These are phyloP conservation scores for Parathielavia hyrcaniae DNA, from an alignment of 495 filamentous ascomycete genomes.

Conservation along the genomic window DNA sequence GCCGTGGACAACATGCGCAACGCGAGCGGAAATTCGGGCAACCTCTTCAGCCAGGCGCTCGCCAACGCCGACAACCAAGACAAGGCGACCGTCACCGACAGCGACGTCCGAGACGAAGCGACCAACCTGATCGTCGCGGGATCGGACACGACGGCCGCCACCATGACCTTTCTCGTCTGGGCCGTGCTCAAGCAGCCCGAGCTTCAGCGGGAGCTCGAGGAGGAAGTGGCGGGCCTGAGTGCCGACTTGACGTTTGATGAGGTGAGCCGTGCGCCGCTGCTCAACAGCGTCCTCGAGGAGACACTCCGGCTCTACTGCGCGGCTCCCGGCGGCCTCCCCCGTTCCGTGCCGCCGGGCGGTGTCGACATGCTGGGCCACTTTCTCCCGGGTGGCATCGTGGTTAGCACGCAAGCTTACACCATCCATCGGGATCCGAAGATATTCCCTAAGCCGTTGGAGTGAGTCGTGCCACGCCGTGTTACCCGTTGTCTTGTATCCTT, in stretches of 20 bases:
- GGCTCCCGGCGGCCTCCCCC: background rate
- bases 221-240: background rate
- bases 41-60: background rate
- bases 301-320: background rate
- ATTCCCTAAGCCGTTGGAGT: background rate
- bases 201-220: background rate
- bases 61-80: background rate
- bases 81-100: background rate
- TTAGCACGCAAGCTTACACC: background rate
- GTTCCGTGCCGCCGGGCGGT: background rate
- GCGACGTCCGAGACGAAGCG: background rate
- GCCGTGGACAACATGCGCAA: background rate
- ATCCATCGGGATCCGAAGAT: background rate
- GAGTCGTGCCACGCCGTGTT: background rate
- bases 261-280: background rate
- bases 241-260: background rate
- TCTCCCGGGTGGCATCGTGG: background rate
- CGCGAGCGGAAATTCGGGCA: background rate
- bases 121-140: background rate
- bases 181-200: background rate
- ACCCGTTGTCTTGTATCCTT: background rate
- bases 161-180: background rate
- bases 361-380: background rate
- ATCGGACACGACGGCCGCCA: background rate
- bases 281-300: conserved; percentile 1